A percentile compares a stretch with the other conserved stretches of the same genome.
phyloP scores from a whole-genome alignment of 352 stramenopile genomes.

The Thalassiosira mediterranea region DNA sequence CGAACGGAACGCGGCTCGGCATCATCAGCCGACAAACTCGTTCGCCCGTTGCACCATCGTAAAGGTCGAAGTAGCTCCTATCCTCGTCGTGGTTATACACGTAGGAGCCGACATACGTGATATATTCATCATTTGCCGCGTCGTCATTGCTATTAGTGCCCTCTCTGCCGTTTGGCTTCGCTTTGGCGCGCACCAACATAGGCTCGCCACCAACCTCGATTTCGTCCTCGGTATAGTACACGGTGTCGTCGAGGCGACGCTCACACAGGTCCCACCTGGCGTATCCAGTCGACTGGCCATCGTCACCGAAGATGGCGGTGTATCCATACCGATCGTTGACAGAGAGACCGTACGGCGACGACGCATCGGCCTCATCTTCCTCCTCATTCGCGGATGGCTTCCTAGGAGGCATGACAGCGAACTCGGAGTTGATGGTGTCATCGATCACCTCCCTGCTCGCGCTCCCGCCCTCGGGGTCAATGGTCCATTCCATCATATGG shows the following conservation, averaged over 20 bases:
- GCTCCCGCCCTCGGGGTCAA: constrained; percentile 7
- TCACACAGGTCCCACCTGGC: constrained; percentile 50
- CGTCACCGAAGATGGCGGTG: constrained; percentile 36
- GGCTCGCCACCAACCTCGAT: constrained; percentile 52
- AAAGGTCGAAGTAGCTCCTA: constrained; percentile 49
- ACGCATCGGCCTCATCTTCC: neutral
- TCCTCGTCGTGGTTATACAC: constrained; percentile 37
- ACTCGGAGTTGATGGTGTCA: constrained; percentile 48
- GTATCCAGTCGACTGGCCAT: constrained; percentile 47
- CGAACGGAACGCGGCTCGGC: constrained; percentile 49
- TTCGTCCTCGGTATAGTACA: constrained; percentile 46
- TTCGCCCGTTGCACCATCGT: constrained; percentile 33
- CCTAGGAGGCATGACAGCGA: constrained; percentile 36
- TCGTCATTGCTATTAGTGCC: constrained; percentile 14
- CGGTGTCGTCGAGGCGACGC: constrained; percentile 24
- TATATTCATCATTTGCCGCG: constrained; percentile 12
- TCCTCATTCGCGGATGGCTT: neutral
- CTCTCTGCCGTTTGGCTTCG: too few species aligned
- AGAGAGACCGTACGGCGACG: constrained; percentile 20
- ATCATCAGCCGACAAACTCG: constrained; percentile 45
- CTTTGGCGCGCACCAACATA: constrained; percentile 24
- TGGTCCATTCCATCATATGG: constrained; percentile 46
- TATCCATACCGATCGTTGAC: constrained; percentile 41
- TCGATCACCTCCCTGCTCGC: constrained; percentile 26
- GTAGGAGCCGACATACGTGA: constrained; percentile 48